A percentile compares a stretch with the other conserved stretches of the same genome.
Conservation (phyloP, 768 basidiomycete species). For the Tulasnella sp. region DNA sequence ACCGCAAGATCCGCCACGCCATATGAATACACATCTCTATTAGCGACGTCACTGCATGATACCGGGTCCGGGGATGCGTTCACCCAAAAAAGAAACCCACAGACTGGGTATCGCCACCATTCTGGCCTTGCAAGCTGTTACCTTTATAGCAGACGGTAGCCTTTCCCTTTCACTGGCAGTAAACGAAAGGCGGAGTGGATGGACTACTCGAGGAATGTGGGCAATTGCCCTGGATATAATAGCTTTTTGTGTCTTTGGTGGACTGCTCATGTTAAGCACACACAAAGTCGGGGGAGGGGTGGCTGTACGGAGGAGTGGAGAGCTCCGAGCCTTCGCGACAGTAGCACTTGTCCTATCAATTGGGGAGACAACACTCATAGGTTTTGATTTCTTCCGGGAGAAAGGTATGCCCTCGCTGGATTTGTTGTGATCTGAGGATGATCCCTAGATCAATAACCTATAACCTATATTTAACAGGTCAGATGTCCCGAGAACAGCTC, state of each 20-base stretch:
- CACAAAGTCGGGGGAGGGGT: constrained; percentile 68
- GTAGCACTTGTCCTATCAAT: constrained; percentile 49
- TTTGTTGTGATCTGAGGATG: not conserved
- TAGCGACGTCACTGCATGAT: no score
- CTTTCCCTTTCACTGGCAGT: no score
- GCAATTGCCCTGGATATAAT: constrained; percentile 31
- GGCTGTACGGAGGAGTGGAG: constrained; percentile 51
- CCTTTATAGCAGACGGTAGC: no score
- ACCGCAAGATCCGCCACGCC: no score
- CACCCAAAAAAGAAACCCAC: no score
- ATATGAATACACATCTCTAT: no score
- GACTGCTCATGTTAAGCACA: constrained; percentile 61
- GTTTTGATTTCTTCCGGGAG: constrained; percentile 21
- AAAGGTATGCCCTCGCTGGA: not conserved
- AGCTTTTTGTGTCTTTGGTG: constrained; percentile 58
- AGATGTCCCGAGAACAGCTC: constrained; percentile 19
- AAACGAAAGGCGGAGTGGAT: no score
- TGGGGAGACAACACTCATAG: constrained; percentile 45
- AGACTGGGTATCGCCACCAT: no score
- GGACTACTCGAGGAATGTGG: no score
- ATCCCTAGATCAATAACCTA: not conserved
- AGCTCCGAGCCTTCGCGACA: constrained; percentile 46
- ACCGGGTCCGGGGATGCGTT: no score
- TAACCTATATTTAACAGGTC: constrained; percentile 13
- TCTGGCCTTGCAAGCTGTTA: no score